Evolutionary conservation across 1,139 yeast species (phyloP), one percentile per base, ranked within the genome.

Genomic region (Pichia sp.): DNA sequence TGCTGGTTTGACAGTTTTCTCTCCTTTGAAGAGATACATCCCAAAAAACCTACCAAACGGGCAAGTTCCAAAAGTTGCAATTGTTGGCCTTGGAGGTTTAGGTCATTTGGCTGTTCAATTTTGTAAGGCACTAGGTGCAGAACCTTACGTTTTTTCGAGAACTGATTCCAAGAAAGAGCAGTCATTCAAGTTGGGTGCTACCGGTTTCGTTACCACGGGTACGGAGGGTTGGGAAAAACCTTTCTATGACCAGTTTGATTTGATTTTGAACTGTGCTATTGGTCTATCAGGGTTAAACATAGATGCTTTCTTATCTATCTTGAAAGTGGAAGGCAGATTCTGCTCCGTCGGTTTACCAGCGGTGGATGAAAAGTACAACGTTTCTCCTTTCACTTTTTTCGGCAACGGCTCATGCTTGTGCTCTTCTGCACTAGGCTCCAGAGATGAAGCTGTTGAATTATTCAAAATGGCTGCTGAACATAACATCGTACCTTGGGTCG

Each of bases 1-100:
- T 69, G 87, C 82, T 44, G 88, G 88, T 53, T 70, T 81, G 60
- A 83, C 87, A 16, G 82, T 76, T 3, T 82, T 70, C 66, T 73
- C 82, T 6, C 87, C 87, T 39, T 65, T 82, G 54, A 70, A 56
- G 55, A 75, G 76, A 54, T 75, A 74, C 55, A 62, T 62, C 44
- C 66, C 66, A 48, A 50, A 56, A 44, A 47, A 47, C 41, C 52
- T 61, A 21, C 61, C 65, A 40, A 64, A 72, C 63, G 82, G 79
- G 8, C 59, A 60, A 49, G 64, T 63, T 44, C 74, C 77, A 54
- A 72, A 70, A 52, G 82, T 80, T 50, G 84, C 79, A 49, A 70
- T 80, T 57, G 67, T 79, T 52, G 84, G 85, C 58, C 70, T 80
- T 55, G 85, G 85, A 60, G 84, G 84, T 49, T 68, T 80, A 56